These are phyloP conservation scores for Myotisia sp. DNA, from an alignment of 2,329 filamentous ascomycete species.

Conservation along the genomic window DNA sequence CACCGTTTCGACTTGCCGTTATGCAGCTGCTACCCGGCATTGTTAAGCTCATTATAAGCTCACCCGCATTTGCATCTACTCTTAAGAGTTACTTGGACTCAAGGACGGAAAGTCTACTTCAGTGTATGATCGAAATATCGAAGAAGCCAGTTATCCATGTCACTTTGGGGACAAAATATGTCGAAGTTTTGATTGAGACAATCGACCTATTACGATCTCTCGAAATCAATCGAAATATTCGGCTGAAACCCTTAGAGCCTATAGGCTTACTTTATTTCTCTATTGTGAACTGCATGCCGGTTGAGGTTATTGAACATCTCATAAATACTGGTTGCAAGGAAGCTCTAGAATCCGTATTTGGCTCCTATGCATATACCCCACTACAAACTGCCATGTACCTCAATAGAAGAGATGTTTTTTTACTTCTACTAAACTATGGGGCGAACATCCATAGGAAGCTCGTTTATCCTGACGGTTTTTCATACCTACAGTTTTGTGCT, in stretches of 20 bases:
- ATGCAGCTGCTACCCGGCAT: neutral
- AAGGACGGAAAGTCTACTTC: neutral
- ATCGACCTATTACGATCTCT: neutral
- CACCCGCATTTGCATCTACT: neutral
- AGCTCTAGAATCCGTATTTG: neutral
- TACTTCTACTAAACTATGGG: neutral
- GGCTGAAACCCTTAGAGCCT: neutral
- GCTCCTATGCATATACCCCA: neutral
- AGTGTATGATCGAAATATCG: neutral
- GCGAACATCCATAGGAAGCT: neutral
- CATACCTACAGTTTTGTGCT: neutral
- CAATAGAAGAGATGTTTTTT: neutral
- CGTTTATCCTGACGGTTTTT: neutral
- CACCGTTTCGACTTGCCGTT: neutral
- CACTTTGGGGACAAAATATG: neutral
- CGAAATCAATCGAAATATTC: neutral
- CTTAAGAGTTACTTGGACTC: neutral
- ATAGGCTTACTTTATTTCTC: neutral
- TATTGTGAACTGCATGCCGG: neutral
- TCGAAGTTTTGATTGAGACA: neutral
- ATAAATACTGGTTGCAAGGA: neutral
- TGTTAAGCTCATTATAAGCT: neutral
- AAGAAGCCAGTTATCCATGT: neutral
- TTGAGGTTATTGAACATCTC: neutral
- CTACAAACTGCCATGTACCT: neutral